phyloP scores from a whole-genome alignment of 306 rosid genomes.

The Inga laurina region DNA sequence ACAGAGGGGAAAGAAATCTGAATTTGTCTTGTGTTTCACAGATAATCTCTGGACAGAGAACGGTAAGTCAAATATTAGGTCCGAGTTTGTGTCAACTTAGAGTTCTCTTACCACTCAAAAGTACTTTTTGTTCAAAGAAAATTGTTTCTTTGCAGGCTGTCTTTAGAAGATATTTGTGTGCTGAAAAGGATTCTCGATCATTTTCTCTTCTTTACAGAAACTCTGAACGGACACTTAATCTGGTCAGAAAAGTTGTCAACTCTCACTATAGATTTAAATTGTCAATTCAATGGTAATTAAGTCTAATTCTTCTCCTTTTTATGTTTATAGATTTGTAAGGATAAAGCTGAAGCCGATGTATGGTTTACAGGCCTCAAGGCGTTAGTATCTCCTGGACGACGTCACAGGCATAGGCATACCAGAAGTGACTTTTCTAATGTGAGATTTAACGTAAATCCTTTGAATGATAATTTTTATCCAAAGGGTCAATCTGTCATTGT shows the following conservation, averaged over 20 bases:
- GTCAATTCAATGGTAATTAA: conserved; percentile 20
- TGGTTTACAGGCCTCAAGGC: conserved; percentile 84
- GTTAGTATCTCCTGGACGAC: conserved; percentile 61
- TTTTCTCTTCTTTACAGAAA: conserved; percentile 83
- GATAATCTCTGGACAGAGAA: conserved; percentile 90
- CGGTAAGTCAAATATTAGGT: conserved; percentile 63
- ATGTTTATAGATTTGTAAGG: conserved; percentile 87
- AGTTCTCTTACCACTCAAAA: conserved; percentile 1
- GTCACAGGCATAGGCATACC: conserved; percentile 32
- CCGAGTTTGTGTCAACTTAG: conserved; percentile 1
- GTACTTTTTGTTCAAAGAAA: not conserved
- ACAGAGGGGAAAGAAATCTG: conserved; percentile 71
- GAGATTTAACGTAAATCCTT: conserved; percentile 45
- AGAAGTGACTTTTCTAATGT: conserved; percentile 68
- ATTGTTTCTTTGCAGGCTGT: conserved; percentile 65
- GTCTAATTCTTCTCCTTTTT: conserved; percentile 22
- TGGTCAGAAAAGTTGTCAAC: conserved; percentile 56
- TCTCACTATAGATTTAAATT: conserved; percentile 18
- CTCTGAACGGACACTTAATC: conserved; percentile 86
- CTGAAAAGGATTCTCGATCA: conserved; percentile 88
- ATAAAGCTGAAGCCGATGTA: conserved; percentile 78
- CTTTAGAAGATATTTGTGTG: conserved; percentile 86
- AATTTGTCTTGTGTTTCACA: conserved; percentile 59
- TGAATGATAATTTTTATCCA: conserved; percentile 1
- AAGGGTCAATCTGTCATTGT: not conserved